Evolutionary conservation across 805 yeast species (phyloP).

Genomic region (Ogataea trehalophila): DNA sequence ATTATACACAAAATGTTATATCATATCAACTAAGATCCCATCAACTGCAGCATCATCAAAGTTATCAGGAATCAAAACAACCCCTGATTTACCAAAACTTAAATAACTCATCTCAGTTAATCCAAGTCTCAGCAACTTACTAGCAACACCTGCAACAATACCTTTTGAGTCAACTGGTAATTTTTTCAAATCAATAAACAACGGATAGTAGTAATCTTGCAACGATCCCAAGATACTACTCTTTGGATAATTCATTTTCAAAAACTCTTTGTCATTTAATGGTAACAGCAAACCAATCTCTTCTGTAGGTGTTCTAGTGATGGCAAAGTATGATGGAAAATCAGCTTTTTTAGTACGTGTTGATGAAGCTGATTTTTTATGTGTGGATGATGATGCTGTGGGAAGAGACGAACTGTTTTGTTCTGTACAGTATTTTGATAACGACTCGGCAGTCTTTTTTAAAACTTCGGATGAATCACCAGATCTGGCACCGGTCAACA

Average conservation of each 20-base stretch:
- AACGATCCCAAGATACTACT: slow-evolving; percentile 49
- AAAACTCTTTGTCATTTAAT: slow-evolving; percentile 32
- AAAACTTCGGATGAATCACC: slow-evolving; percentile 40
- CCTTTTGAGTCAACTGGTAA: slow-evolving; percentile 60
- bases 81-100: slow-evolving; percentile 55
- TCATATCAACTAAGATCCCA: slow-evolving; percentile 6
- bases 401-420: not conserved
- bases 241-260: slow-evolving; percentile 36
- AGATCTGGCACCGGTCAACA: slow-evolving; percentile 57
- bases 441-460: slow-evolving; percentile 36
- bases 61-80: slow-evolving; percentile 55
- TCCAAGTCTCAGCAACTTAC: slow-evolving; percentile 33
- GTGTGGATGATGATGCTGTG: not conserved
- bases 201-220: slow-evolving; percentile 53
- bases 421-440: slow-evolving; percentile 21
- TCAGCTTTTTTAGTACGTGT: slow-evolving; percentile 1
- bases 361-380: too few species aligned
- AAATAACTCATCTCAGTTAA: slow-evolving; percentile 52
- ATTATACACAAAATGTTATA: not conserved
- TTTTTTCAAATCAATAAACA: slow-evolving; percentile 46
- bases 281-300: slow-evolving; percentile 48
- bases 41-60: slow-evolving; percentile 15
- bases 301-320: slow-evolving; percentile 46
- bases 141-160: slow-evolving; percentile 61
- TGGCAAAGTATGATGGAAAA: slow-evolving; percentile 45